Percentiles rank a stretch among this genome's conserved stretches.
Conservation (phyloP, 129 eudicot species). For the Centrapalus pauciflorus region DNA sequence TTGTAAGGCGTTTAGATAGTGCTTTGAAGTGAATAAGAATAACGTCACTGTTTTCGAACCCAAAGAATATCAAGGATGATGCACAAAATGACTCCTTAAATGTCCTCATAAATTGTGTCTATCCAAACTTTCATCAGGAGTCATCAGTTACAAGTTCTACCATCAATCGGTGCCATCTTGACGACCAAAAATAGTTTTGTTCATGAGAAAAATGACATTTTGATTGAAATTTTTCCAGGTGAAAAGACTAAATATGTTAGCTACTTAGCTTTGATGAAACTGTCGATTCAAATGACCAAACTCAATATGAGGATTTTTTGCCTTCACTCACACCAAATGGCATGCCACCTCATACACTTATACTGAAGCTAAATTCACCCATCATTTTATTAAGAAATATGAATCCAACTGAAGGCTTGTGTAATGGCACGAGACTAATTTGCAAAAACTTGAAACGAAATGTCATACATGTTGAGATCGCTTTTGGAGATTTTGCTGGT, state of each 20-base stretch:
- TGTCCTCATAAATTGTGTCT: neutral
- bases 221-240: conserved; percentile 1
- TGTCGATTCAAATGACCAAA: neutral
- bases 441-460: conserved; percentile 6
- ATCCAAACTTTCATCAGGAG: neutral
- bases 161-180: conserved; percentile 5
- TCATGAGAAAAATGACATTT: conserved; percentile 7
- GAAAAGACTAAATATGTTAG: neutral
- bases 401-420: conserved; percentile 18
- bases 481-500: neutral
- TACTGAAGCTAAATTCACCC: conserved; percentile 6
- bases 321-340: conserved; percentile 5
- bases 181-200: conserved; percentile 6
- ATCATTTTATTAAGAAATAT: conserved; percentile 15
- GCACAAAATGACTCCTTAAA: neutral
- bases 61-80: neutral
- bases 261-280: conserved; percentile 9
- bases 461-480: neutral
- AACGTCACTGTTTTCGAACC: no score
- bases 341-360: conserved; percentile 9
- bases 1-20: no score
- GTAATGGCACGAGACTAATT: conserved; percentile 17
- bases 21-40: no score
- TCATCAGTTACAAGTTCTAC: neutral
- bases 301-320: neutral